Conservation (phyloP, 192 early-diverging fungal species). For the Obelidium mucronatum region DNA sequence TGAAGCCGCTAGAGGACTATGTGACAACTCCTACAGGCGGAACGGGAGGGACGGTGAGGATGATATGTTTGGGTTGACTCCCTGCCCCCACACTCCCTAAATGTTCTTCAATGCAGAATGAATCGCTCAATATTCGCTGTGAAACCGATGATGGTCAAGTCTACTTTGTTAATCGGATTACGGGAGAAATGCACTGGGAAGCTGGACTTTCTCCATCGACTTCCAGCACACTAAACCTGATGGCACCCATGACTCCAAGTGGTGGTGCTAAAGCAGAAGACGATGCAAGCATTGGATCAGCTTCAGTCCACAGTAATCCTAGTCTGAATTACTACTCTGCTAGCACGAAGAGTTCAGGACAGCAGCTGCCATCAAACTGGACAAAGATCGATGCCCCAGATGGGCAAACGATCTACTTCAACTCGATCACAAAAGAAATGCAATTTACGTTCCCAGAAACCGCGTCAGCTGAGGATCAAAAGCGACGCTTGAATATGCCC, state of each 20-base stretch:
- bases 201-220: background rate
- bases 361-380: conserved; percentile 53
- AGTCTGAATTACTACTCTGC: background rate
- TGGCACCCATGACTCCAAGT: no score
- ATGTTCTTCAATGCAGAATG: no score
- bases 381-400: conserved; percentile 59
- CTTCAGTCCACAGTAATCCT: conserved; percentile 16
- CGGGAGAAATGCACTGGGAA: conserved; percentile 45
- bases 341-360: background rate
- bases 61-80: no score
- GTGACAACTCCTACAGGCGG: no score
- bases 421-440: conserved; percentile 54
- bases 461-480: no score
- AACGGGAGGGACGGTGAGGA: no score
- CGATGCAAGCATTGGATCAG: background rate
- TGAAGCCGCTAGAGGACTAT: conserved; percentile 51
- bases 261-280: background rate
- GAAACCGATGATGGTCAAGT: conserved; percentile 41
- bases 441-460: conserved; percentile 60
- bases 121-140: conserved; percentile 48
- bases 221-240: background rate
- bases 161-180: conserved; percentile 45
- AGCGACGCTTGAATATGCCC: no score
- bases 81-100: no score
- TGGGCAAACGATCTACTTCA: conserved; percentile 59